A percentile compares a stretch with the other conserved stretches of the same genome.
Conservation (phyloP, 768 basidiomycete species). For the Suillus clintonianus region DNA sequence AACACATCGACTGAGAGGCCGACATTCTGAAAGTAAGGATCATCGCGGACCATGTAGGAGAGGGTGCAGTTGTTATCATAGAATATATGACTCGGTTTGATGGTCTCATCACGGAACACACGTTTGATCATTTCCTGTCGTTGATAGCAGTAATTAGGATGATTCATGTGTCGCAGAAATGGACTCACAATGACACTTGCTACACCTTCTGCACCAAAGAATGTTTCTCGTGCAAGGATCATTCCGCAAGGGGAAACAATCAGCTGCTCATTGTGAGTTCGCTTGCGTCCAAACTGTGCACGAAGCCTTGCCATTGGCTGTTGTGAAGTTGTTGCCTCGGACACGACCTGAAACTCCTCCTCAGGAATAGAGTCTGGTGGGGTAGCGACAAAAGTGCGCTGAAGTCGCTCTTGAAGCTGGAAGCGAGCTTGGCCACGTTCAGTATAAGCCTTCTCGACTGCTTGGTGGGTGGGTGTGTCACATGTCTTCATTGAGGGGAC, state of each 20-base stretch:
- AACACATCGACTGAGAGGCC: slow-evolving; percentile 39
- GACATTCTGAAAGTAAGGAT: slow-evolving; percentile 19
- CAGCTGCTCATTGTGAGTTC: slow-evolving; percentile 39
- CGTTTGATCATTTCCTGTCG: too few relatives aligned
- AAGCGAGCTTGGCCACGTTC: slow-evolving; percentile 16
- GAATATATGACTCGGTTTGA: too few relatives aligned
- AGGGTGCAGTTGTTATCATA: slow-evolving; percentile 26
- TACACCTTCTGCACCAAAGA: slow-evolving; percentile 16
- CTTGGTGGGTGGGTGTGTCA: slow-evolving; percentile 19
- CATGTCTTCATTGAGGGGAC: slow-evolving; percentile 20
- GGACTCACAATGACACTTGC: slow-evolving; percentile 18
- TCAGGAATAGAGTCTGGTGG: slow-evolving; percentile 2
- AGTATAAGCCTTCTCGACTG: slow-evolving; percentile 15
- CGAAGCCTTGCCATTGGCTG: slow-evolving; percentile 8
- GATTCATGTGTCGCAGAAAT: too few relatives aligned
- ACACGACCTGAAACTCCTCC: slow-evolving; percentile 13
- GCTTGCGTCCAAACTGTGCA: slow-evolving; percentile 29
- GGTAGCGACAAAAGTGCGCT: slow-evolving; percentile 13
- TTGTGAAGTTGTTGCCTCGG: slow-evolving; percentile 12
- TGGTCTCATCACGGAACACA: too few relatives aligned
- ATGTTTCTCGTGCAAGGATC: slow-evolving; percentile 30
- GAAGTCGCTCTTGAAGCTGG: slow-evolving; percentile 27
- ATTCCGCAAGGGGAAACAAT: slow-evolving; percentile 35
- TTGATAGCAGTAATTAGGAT: too few relatives aligned
- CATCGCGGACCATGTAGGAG: slow-evolving; percentile 14